A percentile compares a stretch with the other conserved stretches of the same genome.
Evolutionary conservation across 2,329 filamentous ascomycete genomes (phyloP).

Genomic region (Aspergillus tanneri): DNA sequence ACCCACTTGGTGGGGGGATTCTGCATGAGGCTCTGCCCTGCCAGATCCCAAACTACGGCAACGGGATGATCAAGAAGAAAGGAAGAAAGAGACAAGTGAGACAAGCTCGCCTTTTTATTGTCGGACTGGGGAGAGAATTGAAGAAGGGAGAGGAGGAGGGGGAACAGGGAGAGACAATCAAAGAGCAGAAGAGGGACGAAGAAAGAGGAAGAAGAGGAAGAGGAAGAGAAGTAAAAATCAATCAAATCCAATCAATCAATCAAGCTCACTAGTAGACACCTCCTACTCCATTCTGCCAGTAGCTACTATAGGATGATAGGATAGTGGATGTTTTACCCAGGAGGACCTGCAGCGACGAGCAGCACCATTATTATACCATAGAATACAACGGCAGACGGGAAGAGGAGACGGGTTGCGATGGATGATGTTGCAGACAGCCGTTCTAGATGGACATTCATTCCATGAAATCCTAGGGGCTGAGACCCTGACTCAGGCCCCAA

Average conservation of each 20-base stretch:
- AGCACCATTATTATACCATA: neutral
- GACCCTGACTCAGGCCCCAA: conserved; percentile 15
- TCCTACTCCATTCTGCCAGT: too few species aligned
- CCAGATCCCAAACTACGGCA: neutral
- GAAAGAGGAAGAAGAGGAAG: conserved; percentile 15
- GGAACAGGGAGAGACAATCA: neutral
- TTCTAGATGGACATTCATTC: conserved; percentile 15
- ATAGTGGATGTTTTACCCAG: neutral
- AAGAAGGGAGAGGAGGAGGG: conserved; percentile 20
- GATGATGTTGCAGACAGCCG: conserved; percentile 21
- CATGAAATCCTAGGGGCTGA: conserved; percentile 23
- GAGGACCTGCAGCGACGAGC: neutral
- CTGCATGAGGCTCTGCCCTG: neutral
- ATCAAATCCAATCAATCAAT: conserved; percentile 3
- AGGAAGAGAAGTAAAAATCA: conserved; percentile 13
- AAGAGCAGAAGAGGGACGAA: conserved; percentile 19
- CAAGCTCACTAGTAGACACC: too few species aligned
- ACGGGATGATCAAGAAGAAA: conserved; percentile 2
- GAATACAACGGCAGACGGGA: neutral
- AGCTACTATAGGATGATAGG: neutral
- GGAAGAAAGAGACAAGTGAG: conserved; percentile 9
- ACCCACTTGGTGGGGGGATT: neutral
- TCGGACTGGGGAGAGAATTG: neutral
- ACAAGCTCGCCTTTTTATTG: neutral
- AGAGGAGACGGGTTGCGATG: conserved; percentile 1